Base-by-base conservation (phyloP, 2,329 filamentous ascomycete genomes). In the Pyricularia pennisetigena region DNA sequence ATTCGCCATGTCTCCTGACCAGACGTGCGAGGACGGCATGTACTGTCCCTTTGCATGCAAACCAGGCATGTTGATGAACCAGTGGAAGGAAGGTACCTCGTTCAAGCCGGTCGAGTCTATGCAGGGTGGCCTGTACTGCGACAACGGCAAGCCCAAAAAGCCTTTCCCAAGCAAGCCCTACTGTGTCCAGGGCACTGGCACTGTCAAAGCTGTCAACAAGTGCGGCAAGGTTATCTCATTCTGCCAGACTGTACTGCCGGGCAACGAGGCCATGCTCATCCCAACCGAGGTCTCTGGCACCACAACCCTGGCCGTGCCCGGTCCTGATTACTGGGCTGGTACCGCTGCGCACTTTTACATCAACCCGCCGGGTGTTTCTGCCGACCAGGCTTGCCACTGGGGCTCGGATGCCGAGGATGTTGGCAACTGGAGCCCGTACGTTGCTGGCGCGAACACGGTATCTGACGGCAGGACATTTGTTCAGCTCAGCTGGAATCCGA, bases 241-340 rank as follows among this genome's bases (percentile, higher is more conserved):
- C 78, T 94, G 91, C 78, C 91, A 94, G 78, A 94, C 91, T 4
- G 89, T 93, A 16, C 79, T 93, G 70, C 91, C 91, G 23, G 91
- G 91, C 66, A 90, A 92, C 73, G 91, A 94, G 79, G 89, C 89
- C 70, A 94, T 94, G 90, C 82, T 93, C 72, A 93, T 93, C 73
- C 90, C 90, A 20, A 94, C 90, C n/a, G 78, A 88, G 70, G 88
- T 93, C 64, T 74, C 81, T 26, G 79, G 81, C 70, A 77, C 76
- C 10, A 81, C 82, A n/a, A 84, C 83, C 32, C 81, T 94, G 68
- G 90, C 91, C 66, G 90, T 94, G 49, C 91, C 91, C 9, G 88
- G 83, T 68, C 79, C 83, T 23, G 83, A 79, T 68, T 94, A 94
- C 78, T 94, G 90, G 91, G 86, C 82, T 72, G 78, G 79, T 63